Evolutionary conservation across 345 rosid genomes (phyloP).

Genomic region (Cardamine resedifolia): DNA sequence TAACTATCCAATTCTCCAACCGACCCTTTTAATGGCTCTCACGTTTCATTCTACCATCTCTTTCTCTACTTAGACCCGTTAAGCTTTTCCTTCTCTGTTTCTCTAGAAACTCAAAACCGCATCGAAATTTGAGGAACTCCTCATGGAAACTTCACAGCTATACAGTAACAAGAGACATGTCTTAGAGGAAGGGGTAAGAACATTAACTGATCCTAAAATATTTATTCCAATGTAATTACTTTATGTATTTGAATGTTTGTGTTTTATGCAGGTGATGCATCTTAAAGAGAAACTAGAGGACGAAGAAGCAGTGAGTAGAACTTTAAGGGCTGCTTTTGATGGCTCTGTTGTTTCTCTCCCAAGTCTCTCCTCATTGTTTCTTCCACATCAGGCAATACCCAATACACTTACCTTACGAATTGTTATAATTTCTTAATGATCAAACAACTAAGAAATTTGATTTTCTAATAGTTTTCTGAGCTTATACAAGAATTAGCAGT

Average conservation of each 20-base stretch:
- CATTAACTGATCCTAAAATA: neutral
- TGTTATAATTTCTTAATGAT: neutral
- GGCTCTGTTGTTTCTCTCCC: conserved; percentile 54
- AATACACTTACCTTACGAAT: neutral
- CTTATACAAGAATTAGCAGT: conserved; percentile 62
- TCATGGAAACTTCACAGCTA: conserved; percentile 51
- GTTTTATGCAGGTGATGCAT: conserved; percentile 50
- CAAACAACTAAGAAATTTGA: neutral
- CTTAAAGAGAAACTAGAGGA: conserved; percentile 64
- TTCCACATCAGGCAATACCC: conserved; percentile 66
- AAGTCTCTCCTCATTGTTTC: conserved; percentile 55
- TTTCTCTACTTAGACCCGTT: conserved; percentile 1
- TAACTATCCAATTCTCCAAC: conserved; percentile 20
- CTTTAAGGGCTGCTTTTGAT: conserved; percentile 50
- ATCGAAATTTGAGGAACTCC: conserved; percentile 85
- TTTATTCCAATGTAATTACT: neutral
- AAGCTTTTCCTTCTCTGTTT: neutral
- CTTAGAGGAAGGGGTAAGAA: conserved; percentile 51
- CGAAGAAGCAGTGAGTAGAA: conserved; percentile 53
- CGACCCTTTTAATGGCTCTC: conserved; percentile 54
- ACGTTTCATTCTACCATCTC: conserved; percentile 36
- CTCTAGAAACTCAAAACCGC: neutral
- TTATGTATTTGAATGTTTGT: neutral
- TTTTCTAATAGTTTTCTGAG: conserved; percentile 51
- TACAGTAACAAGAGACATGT: conserved; percentile 42